phyloP scores from a whole-genome alignment of 2,329 filamentous ascomycete species.

The Teratosphaeria destructans region DNA sequence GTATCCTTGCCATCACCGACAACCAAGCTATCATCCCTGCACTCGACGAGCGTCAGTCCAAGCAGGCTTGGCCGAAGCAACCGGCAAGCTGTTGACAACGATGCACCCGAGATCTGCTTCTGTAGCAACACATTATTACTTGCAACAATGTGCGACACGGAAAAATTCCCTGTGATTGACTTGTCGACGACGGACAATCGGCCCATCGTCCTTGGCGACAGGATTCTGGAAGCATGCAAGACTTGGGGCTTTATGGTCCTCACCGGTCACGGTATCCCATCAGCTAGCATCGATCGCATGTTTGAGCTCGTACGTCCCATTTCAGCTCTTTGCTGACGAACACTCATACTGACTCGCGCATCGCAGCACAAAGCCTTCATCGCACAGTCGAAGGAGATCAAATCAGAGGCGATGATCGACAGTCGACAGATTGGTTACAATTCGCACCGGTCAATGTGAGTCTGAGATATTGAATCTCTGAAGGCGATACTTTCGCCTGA shows the following conservation, averaged over 20 bases:
- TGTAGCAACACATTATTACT: too few species aligned
- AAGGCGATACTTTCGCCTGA: too few species aligned
- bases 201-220: constrained; percentile 1
- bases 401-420: constrained; percentile 9
- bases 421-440: constrained; percentile 9
- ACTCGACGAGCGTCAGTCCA: too few species aligned
- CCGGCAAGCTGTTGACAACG: too few species aligned
- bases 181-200: constrained; percentile 2
- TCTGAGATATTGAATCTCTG: constrained; percentile 9
- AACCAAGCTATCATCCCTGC: too few species aligned
- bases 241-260: constrained; percentile 11
- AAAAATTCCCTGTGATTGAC: constrained; percentile 7
- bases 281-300: constrained; percentile 5
- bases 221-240: constrained; percentile 7
- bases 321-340: constrained; percentile 3
- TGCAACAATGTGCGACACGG: not conserved
- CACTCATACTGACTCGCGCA: not conserved
- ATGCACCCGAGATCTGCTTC: too few species aligned
- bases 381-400: not conserved
- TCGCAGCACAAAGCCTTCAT: not conserved
- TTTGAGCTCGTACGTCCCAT: constrained; percentile 1
- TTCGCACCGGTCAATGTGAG: constrained; percentile 9
- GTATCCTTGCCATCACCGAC: too few species aligned
- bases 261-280: constrained; percentile 8
- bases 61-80: too few species aligned